Conservation (phyloP, 2,329 filamentous ascomycete species). For the Nemania abortiva region DNA sequence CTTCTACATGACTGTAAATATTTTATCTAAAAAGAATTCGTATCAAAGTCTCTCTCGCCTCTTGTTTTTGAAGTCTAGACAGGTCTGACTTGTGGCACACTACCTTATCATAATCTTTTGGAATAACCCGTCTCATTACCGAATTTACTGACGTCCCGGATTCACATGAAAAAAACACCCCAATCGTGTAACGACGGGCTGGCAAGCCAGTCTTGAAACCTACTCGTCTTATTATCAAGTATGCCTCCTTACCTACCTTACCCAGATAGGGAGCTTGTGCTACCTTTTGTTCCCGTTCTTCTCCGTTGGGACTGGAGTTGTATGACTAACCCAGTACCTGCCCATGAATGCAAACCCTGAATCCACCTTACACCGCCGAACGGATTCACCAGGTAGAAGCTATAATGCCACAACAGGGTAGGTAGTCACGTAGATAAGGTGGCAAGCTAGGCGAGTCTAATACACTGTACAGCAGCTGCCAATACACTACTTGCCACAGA, state of each 20-base stretch:
- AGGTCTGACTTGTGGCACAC: not conserved
- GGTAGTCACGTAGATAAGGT: not conserved
- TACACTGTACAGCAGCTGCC: slow-evolving; percentile 21
- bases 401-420: not conserved
- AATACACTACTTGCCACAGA: not conserved
- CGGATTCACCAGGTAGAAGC: not conserved
- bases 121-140: not conserved
- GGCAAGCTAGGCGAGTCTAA: not conserved
- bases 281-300: not conserved
- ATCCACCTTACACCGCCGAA: not conserved
- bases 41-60: not conserved
- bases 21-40: not conserved
- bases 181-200: not conserved
- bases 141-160: not conserved
- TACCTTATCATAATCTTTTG: not conserved
- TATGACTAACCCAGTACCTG: not conserved
- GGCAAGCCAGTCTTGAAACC: not conserved
- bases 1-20: not conserved
- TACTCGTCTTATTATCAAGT: not conserved
- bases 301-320: not conserved
- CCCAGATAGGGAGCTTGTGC: not conserved
- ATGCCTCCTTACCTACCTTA: not conserved
- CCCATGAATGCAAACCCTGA: slow-evolving; percentile 4
- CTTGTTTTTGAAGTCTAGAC: not conserved
- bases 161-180: slow-evolving; percentile 1